Evolutionary conservation across 257 asterid species (phyloP).

Genomic region (Solanum virginianum): DNA sequence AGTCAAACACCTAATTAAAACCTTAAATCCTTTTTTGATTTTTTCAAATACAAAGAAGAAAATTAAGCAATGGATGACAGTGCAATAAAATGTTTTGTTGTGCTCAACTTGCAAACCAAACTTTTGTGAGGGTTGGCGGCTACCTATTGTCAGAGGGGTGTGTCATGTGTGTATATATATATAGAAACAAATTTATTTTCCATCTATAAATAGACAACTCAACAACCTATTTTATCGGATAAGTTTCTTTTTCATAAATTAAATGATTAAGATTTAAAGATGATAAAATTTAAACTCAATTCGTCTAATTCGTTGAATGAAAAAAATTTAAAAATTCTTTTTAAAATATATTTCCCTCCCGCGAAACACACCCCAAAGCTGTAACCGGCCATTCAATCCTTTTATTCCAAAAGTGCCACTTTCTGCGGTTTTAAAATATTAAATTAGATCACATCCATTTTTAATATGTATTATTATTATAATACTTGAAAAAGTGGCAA

Average conservation of each 20-base stretch:
- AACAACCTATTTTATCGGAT: too few species aligned
- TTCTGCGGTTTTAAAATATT: neutral
- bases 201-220: neutral
- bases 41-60: neutral
- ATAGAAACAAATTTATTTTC: neutral
- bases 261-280: too few species aligned
- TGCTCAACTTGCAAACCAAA: neutral
- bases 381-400: neutral
- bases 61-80: neutral
- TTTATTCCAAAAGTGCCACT: neutral
- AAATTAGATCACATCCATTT: neutral
- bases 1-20: neutral
- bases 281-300: too few species aligned
- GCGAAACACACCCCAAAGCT: too few species aligned
- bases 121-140: neutral
- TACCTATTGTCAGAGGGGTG: neutral
- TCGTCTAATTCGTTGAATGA: too few species aligned
- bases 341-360: too few species aligned
- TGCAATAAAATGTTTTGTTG: neutral
- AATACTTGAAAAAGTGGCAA: too few species aligned
- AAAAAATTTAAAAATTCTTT: too few species aligned
- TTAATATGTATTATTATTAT: neutral
- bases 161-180: neutral
- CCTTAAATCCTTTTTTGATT: neutral
- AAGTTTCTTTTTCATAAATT: too few species aligned